Evolutionary conservation across 1,284 basidiomycete species (phyloP).

Genomic region (Ceraceosorus guamensis): DNA sequence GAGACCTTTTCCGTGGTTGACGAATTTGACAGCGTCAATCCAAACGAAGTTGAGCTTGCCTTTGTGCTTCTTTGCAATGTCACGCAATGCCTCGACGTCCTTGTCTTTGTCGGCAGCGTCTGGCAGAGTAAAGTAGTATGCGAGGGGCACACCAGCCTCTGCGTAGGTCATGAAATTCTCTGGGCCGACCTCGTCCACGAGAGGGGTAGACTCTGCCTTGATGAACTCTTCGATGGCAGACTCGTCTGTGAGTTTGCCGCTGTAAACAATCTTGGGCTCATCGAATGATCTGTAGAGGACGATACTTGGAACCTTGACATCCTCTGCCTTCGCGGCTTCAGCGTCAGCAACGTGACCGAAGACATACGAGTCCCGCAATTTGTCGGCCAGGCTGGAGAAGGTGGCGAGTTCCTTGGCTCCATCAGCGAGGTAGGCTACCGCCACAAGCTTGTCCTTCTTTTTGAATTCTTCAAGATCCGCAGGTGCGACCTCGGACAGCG

Average conservation of each 20-base stretch:
- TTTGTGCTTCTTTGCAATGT: conserved; percentile 73
- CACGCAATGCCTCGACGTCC: conserved; percentile 64
- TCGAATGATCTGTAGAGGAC: conserved; percentile 92
- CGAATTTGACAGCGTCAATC: conserved; percentile 90
- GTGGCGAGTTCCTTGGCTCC: conserved; percentile 56
- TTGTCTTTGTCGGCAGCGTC: conserved; percentile 62
- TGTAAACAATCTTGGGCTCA: conserved; percentile 61
- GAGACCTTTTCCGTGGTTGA: conserved; percentile 88
- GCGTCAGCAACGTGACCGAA: conserved; percentile 64
- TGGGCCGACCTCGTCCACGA: conserved; percentile 84
- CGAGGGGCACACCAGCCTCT: conserved; percentile 73
- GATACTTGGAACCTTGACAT: conserved; percentile 70
- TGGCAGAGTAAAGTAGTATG: conserved; percentile 89
- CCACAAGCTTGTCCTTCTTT: conserved; percentile 81
- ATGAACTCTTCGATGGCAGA: conserved; percentile 63
- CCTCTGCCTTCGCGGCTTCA: conserved; percentile 64
- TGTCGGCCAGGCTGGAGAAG: conserved; percentile 73
- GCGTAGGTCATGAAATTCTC: conserved; percentile 91
- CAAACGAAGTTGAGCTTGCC: conserved; percentile 92
- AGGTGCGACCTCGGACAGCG: conserved; percentile 71
- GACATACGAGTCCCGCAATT: conserved; percentile 82
- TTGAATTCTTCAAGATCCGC: conserved; percentile 78
- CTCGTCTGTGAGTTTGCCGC: conserved; percentile 53
- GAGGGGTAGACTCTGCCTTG: conserved; percentile 73
- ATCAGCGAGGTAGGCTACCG: conserved; percentile 73